A percentile compares a stretch with the other conserved stretches of the same genome.
Conservation (phyloP, 176 grass and related monocot genomes). For the Lolium perenne region DNA sequence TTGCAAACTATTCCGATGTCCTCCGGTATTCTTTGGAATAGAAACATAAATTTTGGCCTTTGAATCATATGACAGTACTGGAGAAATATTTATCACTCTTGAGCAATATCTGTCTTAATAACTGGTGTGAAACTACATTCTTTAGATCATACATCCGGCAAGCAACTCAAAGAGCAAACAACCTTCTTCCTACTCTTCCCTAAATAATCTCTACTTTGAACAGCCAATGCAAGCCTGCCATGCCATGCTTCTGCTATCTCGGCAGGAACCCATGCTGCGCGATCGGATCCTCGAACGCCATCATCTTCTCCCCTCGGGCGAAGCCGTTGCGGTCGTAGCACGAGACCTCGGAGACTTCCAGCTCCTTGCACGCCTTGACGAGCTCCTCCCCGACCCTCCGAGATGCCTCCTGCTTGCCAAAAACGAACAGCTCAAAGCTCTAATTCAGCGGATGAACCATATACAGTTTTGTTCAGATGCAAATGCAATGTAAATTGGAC, state of each 20-base stretch:
- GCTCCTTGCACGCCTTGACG: constrained; percentile 60
- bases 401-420: constrained; percentile 64
- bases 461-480: background rate
- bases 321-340: constrained; percentile 89
- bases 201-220: background rate
- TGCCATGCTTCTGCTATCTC: constrained; percentile 27
- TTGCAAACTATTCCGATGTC: background rate
- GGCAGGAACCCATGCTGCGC: constrained; percentile 76
- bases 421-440: background rate
- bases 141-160: background rate
- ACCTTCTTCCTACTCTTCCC: background rate
- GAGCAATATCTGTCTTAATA: background rate
- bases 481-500: background rate
- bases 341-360: constrained; percentile 75
- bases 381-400: constrained; percentile 80
- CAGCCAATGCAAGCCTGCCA: background rate
- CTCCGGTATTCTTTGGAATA: background rate
- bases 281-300: constrained; percentile 70
- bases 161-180: background rate
- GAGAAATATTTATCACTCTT: background rate
- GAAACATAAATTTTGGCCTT: background rate
- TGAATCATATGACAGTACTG: too few relatives aligned
- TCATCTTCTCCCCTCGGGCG: constrained; percentile 84
- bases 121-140: background rate
- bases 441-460: background rate